phyloP scores from a whole-genome alignment of 78 protist genomes.

The Guillardia theta region DNA sequence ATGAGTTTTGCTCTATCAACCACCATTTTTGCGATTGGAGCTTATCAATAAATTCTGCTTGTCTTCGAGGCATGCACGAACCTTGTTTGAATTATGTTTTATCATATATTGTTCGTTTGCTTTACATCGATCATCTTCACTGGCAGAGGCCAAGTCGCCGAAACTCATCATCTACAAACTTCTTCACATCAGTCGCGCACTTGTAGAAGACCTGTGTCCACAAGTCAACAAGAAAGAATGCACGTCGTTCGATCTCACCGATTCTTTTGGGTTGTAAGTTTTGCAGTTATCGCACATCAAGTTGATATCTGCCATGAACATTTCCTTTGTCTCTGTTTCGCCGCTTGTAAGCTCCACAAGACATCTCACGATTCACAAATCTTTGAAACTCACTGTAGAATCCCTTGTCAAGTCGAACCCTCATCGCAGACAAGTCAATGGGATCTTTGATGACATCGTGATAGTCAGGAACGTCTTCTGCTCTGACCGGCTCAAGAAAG shows the following conservation, averaged over 20 bases:
- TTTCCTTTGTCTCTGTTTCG: neutral
- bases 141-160: neutral
- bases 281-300: constrained; percentile 50
- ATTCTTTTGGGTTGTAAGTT: constrained; percentile 15
- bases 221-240: neutral
- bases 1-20: no score
- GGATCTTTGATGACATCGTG: constrained; percentile 53
- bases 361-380: no score
- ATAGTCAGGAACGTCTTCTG: constrained; percentile 51
- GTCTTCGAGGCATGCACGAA: no score
- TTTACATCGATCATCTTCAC: no score
- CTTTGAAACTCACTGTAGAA: no score
- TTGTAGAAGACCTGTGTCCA: neutral
- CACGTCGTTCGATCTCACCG: neutral
- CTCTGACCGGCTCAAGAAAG: constrained; percentile 38
- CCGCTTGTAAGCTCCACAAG: no score
- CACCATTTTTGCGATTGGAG: no score
- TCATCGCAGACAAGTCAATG: constrained; percentile 37
- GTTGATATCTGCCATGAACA: constrained; percentile 25
- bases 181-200: neutral
- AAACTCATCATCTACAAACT: neutral
- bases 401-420: neutral
- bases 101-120: no score
- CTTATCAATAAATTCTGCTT: no score
- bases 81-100: no score